phyloP scores from a whole-genome alignment of 768 basidiomycete genomes.

The Sarcomyxa edulis region DNA sequence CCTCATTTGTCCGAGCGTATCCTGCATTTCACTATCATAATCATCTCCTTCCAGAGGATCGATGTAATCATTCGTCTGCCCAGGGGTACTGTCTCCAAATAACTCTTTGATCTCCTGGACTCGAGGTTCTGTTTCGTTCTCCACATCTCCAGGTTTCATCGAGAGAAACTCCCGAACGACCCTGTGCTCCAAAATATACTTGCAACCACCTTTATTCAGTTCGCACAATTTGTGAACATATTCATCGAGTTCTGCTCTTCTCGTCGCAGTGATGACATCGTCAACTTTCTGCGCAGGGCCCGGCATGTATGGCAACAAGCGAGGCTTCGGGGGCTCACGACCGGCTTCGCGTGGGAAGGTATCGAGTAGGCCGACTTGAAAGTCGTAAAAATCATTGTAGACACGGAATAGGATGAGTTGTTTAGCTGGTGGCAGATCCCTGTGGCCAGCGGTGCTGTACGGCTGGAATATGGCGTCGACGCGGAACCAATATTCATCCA shows the following conservation, averaged over 20 bases:
- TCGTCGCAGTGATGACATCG: constrained; percentile 72
- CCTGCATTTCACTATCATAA: constrained; percentile 39
- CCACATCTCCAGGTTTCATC: constrained; percentile 81
- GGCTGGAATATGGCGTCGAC: constrained; percentile 88
- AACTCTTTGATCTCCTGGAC: constrained; percentile 55
- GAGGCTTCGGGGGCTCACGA: constrained; percentile 52
- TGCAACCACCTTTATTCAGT: constrained; percentile 59
- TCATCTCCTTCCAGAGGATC: constrained; percentile 27
- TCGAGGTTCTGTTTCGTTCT: constrained; percentile 58
- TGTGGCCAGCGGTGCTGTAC: constrained; percentile 55
- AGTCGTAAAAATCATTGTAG: constrained; percentile 98
- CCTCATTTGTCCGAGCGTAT: constrained; percentile 46
- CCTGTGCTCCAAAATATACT: constrained; percentile 75
- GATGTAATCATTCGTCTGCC: constrained; percentile 30
- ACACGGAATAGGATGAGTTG: constrained; percentile 88
- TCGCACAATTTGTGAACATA: constrained; percentile 81
- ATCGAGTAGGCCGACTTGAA: constrained; percentile 85
- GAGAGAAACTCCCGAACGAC: constrained; percentile 82
- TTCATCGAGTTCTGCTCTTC: constrained; percentile 81
- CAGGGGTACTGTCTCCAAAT: constrained; percentile 19
- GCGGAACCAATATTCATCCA: constrained; percentile 97
- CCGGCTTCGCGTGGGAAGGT: constrained; percentile 91
- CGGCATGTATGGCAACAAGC: constrained; percentile 96
- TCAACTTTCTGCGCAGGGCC: constrained; percentile 85
- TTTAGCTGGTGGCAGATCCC: constrained; percentile 56